Percentiles rank a stretch among this genome's conserved stretches.
Evolutionary conservation across 2,329 filamentous ascomycete species (phyloP).

Genomic region (Pseudocercospora macadamiae): DNA sequence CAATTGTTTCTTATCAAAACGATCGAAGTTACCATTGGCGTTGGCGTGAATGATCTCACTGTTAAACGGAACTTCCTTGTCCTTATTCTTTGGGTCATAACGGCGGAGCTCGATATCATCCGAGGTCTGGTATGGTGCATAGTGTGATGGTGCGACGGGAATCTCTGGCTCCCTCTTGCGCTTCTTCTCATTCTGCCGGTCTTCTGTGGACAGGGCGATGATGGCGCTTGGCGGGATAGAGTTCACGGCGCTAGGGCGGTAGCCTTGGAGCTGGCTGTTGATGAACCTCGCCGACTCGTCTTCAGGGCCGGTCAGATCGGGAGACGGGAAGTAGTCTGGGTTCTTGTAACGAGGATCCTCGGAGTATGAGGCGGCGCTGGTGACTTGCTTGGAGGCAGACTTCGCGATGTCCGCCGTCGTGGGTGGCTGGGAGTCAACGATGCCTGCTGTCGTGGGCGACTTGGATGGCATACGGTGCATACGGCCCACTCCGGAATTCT

Average conservation of each 20-base stretch:
- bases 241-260: not conserved
- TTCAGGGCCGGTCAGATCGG: not conserved
- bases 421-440: not conserved
- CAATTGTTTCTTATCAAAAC: not conserved
- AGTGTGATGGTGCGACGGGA: not conserved
- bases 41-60: not conserved
- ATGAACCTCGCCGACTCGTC: not conserved
- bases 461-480: not conserved
- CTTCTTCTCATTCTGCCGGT: not conserved
- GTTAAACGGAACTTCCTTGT: conserved; percentile 1
- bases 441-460: not conserved
- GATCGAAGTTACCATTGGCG: not conserved
- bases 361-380: not conserved
- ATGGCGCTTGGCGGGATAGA: not conserved
- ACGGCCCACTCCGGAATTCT: too few species aligned
- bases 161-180: not conserved
- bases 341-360: not conserved
- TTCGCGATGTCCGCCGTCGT: not conserved
- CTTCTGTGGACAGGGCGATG: not conserved
- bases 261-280: not conserved
- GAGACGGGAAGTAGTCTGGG: not conserved
- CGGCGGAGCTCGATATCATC: not conserved
- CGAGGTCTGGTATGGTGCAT: not conserved
- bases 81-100: not conserved
- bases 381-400: not conserved